Base-by-base conservation (phyloP, 2,329 filamentous ascomycete genomes). In the Fusarium sublunatum region DNA sequence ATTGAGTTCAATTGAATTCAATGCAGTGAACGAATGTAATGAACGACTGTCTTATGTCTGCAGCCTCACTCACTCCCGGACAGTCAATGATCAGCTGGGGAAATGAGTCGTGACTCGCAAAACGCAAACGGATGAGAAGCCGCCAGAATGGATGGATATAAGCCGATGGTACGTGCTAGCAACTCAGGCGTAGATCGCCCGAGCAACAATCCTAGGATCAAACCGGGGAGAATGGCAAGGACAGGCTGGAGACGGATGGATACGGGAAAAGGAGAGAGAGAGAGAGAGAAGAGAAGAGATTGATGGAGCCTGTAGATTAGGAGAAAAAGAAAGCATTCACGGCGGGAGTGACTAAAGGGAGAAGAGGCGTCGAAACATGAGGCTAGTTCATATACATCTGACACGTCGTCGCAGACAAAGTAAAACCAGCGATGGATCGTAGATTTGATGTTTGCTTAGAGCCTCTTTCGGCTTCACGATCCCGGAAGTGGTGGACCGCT, bases 11-110 rank as follows among this genome's bases (percentile, higher is more conserved):
- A 55, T 61, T 19, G 19, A 34, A 34, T 31, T 34, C 31, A 34
- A 34, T 34, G 56, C 57, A 55, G 35, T 31, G 8, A 54, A 39
- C 19, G 19, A 19, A 19, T 19, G 19, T 19, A 19, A 19, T 19
- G 19, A 19, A 19, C 19, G 19, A 19, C 3, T 58, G 60, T 52
- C 52, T 47, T 43, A 31, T 28, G 48, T 35, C 52, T 64, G 53
- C 55, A 70, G 66, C 59, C 64, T 70, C 68, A 70, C 66, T 70
- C 68, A 70, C 64, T 60, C 29, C 28, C 50, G 25, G 50, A 15
- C 31, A 50, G 50, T 44, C 19, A 19, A 58, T 65, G 63, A 59
- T 40, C 54, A 55, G 53, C 42, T 40, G 31, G 55, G 66, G 66
- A 70, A 69, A 70, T 70, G 68, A 70, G 59, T 34, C 43, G 43